A percentile compares a stretch with the other conserved stretches of the same genome.
These are phyloP conservation scores for Brassica juncea DNA, from an alignment of 345 rosid species.

Conservation along the genomic window DNA sequence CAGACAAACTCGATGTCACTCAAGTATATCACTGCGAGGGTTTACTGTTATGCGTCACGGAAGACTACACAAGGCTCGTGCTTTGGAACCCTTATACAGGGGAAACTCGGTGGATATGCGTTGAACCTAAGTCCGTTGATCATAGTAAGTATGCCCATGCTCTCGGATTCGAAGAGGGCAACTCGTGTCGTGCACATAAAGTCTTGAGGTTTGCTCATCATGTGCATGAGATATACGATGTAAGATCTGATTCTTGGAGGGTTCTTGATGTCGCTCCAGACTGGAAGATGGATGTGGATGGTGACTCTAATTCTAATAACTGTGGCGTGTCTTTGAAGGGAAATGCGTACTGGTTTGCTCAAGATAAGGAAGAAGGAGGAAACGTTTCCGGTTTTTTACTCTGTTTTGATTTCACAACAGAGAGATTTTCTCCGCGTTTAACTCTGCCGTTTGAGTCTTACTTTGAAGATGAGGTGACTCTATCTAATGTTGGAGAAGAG, in stretches of 20 bases:
- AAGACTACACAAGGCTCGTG: background rate
- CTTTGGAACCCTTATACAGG: conserved; percentile 16
- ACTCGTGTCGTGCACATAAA: background rate
- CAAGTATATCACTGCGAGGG: conserved; percentile 2
- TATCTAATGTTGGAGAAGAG: conserved; percentile 4
- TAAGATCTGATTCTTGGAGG: background rate
- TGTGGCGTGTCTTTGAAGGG: conserved; percentile 8
- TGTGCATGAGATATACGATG: background rate
- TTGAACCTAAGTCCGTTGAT: background rate
- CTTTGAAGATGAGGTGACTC: background rate
- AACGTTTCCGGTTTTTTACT: background rate
- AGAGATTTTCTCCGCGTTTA: background rate
- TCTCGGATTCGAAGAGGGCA: background rate
- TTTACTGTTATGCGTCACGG: conserved; percentile 8
- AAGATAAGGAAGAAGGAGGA: background rate
- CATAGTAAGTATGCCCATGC: background rate
- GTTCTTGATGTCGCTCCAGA: conserved; percentile 6
- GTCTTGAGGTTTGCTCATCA: conserved; percentile 2
- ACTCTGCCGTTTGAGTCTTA: background rate
- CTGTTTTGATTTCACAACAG: conserved; percentile 17
- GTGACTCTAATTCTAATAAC: background rate
- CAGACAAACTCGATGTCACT: background rate
- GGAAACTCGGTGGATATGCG: background rate
- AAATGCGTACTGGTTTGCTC: background rate
- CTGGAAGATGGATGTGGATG: background rate